Evolutionary conservation across 768 basidiomycete species (phyloP).

Genomic region (Lentinula edodes): DNA sequence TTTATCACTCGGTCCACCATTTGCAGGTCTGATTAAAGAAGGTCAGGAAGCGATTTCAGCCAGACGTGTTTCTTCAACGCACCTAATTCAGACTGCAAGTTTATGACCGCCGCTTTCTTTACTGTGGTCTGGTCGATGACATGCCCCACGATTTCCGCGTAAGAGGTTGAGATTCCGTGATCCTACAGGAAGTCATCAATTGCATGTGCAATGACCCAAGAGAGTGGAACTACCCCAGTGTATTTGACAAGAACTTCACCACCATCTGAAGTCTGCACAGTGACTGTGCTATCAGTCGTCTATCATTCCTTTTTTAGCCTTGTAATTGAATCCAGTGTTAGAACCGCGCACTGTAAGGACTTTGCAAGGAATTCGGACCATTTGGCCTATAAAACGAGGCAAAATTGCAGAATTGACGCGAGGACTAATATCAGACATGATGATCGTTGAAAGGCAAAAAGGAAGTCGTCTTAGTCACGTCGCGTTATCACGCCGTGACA

Average conservation of each 20-base stretch:
- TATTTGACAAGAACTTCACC: conserved; percentile 23
- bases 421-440: conserved; percentile 22
- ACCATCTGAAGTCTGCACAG: conserved; percentile 47
- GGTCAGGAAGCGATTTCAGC: background rate
- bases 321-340: background rate
- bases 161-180: conserved; percentile 32
- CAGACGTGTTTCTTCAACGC: conserved; percentile 9
- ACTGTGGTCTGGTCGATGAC: conserved; percentile 35
- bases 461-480: background rate
- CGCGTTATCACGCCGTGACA: background rate
- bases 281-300: conserved; percentile 27
- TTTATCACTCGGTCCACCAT: conserved; percentile 34
- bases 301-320: conserved; percentile 7
- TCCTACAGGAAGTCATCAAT: conserved; percentile 16
- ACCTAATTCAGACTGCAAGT: conserved; percentile 43
- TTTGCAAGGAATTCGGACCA: conserved; percentile 43
- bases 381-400: conserved; percentile 31
- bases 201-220: background rate
- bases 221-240: background rate
- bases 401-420: conserved; percentile 42
- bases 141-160: conserved; percentile 43
- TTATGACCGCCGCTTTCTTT: conserved; percentile 34
- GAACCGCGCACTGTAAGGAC: conserved; percentile 31
- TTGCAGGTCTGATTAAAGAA: conserved; percentile 24
- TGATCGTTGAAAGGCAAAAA: background rate